These are phyloP conservation scores for Penicillium sclerotiorum DNA, from an alignment of 2,329 filamentous ascomycete species.

Conservation along the genomic window DNA sequence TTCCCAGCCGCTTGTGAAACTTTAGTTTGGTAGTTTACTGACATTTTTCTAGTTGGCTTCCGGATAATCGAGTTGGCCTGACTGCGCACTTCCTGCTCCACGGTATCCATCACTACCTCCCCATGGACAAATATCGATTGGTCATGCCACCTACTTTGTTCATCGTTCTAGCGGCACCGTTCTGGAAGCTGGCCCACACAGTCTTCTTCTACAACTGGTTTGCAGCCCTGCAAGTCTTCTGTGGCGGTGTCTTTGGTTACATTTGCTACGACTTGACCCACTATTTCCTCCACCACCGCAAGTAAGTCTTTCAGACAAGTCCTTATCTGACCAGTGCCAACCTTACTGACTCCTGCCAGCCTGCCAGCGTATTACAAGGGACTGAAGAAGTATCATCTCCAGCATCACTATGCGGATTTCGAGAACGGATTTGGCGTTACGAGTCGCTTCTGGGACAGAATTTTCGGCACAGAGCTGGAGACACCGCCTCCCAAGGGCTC, in stretches of 20 bases:
- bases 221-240: slow-evolving; percentile 75
- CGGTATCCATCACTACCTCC: slow-evolving; percentile 95
- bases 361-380: slow-evolving; percentile 86
- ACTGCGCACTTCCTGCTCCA: slow-evolving; percentile 92
- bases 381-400: slow-evolving; percentile 96
- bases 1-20: background rate
- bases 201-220: slow-evolving; percentile 86
- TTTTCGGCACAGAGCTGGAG: slow-evolving; percentile 86
- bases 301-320: slow-evolving; percentile 54
- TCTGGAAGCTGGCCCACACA: slow-evolving; percentile 86
- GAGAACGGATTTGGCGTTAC: slow-evolving; percentile 97
- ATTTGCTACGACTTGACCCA: slow-evolving; percentile 96
- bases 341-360: slow-evolving; percentile 39
- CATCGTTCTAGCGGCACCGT: slow-evolving; percentile 77
- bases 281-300: slow-evolving; percentile 97
- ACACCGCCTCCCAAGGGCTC: slow-evolving; percentile 37
- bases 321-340: background rate
- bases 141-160: slow-evolving; percentile 97
- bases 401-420: slow-evolving; percentile 97
- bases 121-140: slow-evolving; percentile 97
- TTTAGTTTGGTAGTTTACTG: slow-evolving; percentile 15
- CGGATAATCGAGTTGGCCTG: slow-evolving; percentile 85
- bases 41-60: slow-evolving; percentile 66
- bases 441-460: slow-evolving; percentile 88
- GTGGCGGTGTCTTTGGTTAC: slow-evolving; percentile 92